Evolutionary conservation across 345 rosid species (phyloP).

Genomic region (Kandelia obovata): DNA sequence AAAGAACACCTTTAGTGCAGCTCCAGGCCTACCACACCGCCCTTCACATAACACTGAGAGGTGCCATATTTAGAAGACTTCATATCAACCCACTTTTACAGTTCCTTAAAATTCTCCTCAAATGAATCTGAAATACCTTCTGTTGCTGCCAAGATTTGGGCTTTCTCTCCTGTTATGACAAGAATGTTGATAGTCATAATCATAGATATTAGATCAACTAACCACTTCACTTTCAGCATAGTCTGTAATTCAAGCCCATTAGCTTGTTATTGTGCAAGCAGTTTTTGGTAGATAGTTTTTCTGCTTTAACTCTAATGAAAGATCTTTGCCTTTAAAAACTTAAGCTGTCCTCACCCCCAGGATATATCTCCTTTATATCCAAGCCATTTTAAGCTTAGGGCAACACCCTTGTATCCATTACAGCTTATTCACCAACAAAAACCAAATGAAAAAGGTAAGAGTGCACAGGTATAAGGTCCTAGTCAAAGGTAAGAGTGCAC

Average conservation of each 20-base stretch:
- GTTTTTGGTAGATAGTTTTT: too few relatives aligned
- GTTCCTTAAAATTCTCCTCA: conserved; percentile 72
- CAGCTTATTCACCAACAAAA: too few relatives aligned
- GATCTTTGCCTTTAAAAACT: too few relatives aligned
- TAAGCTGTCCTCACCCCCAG: too few relatives aligned
- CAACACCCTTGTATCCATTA: too few relatives aligned
- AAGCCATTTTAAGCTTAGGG: too few relatives aligned
- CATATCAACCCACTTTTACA: conserved; percentile 79
- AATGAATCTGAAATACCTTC: conserved; percentile 48
- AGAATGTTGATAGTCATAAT: neutral
- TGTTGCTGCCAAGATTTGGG: conserved; percentile 22
- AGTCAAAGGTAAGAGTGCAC: too few relatives aligned
- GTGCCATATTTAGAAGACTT: conserved; percentile 76
- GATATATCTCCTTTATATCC: too few relatives aligned
- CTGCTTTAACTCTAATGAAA: too few relatives aligned
- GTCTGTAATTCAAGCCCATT: neutral
- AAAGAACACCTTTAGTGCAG: conserved; percentile 71
- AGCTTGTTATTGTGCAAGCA: too few relatives aligned
- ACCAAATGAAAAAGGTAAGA: too few relatives aligned
- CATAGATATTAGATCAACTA: neutral
- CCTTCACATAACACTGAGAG: conserved; percentile 69
- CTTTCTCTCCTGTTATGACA: conserved; percentile 43
- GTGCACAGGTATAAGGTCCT: too few relatives aligned
- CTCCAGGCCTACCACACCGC: conserved; percentile 61
- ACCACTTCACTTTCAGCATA: neutral